Conservation (phyloP, 169 alveolate genomes). For the Cryptosporidium meleagridis region DNA sequence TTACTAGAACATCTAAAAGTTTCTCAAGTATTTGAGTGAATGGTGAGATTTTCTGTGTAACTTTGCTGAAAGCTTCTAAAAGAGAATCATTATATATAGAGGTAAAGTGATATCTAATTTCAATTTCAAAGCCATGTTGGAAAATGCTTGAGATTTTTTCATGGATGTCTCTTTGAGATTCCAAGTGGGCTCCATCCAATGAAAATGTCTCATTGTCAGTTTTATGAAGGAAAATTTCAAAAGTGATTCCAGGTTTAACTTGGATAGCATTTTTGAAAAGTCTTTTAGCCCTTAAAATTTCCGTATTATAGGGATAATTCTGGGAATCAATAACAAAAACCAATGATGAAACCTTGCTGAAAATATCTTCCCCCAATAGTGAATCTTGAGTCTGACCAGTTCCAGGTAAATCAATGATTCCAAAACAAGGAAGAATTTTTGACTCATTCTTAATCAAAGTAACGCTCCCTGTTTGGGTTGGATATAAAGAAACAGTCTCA, state of each 20-base stretch:
- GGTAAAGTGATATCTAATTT: slow-evolving; percentile 63
- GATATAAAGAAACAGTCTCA: slow-evolving; percentile 77
- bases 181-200: slow-evolving; percentile 38
- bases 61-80: slow-evolving; percentile 62
- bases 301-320: slow-evolving; percentile 81
- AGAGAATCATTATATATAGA: slow-evolving; percentile 63
- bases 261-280: slow-evolving; percentile 43
- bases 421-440: slow-evolving; percentile 74
- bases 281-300: slow-evolving; percentile 51
- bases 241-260: background rate
- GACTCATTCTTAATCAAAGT: slow-evolving; percentile 63
- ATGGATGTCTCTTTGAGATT: slow-evolving; percentile 56
- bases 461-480: slow-evolving; percentile 72
- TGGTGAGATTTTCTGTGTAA: slow-evolving; percentile 59
- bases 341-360: slow-evolving; percentile 78
- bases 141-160: slow-evolving; percentile 59
- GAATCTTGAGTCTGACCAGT: slow-evolving; percentile 66
- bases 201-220: slow-evolving; percentile 45
- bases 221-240: slow-evolving; percentile 63
- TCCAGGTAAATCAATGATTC: slow-evolving; percentile 78
- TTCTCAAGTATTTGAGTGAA: slow-evolving; percentile 50
- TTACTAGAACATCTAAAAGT: slow-evolving; percentile 42
- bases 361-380: slow-evolving; percentile 46
- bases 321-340: slow-evolving; percentile 86
- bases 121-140: slow-evolving; percentile 52